phyloP scores from a whole-genome alignment of 2,329 filamentous ascomycete species.

The Zymoseptoria pseudotritici region DNA sequence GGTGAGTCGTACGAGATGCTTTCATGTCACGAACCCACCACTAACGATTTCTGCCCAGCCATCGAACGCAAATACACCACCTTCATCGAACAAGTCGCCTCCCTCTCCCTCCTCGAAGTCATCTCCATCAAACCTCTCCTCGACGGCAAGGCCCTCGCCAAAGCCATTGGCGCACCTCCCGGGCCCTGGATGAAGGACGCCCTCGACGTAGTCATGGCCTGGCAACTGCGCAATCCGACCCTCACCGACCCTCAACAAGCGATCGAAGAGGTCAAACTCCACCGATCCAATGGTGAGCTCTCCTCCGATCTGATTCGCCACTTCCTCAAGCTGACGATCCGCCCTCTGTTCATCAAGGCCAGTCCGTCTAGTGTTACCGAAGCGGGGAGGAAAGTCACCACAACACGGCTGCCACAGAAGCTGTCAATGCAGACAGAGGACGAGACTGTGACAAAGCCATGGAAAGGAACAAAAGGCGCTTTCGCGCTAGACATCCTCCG shows the following conservation, averaged over 20 bases:
- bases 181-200: constrained; percentile 81
- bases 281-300: constrained; percentile 42
- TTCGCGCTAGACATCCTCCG: constrained; percentile 50
- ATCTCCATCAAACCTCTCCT: constrained; percentile 46
- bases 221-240: constrained; percentile 77
- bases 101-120: constrained; percentile 45
- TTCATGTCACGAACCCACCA: no score
- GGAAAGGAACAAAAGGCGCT: constrained; percentile 48
- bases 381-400: constrained; percentile 49
- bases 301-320: constrained; percentile 42
- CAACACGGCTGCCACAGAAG: constrained; percentile 33
- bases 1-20: no score
- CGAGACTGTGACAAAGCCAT: constrained; percentile 46
- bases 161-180: constrained; percentile 58
- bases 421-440: constrained; percentile 31
- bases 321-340: constrained; percentile 57
- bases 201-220: constrained; percentile 71
- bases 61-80: constrained; percentile 45
- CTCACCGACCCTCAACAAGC: constrained; percentile 48
- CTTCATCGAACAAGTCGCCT: constrained; percentile 47
- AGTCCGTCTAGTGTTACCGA: constrained; percentile 49
- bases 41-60: constrained; percentile 23
- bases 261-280: constrained; percentile 38
- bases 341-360: constrained; percentile 57
- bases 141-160: constrained; percentile 66